Percentiles rank a stretch among this genome's conserved stretches.
Conservation (phyloP, 78 protist species). For the Cyanophora paradoxa region DNA sequence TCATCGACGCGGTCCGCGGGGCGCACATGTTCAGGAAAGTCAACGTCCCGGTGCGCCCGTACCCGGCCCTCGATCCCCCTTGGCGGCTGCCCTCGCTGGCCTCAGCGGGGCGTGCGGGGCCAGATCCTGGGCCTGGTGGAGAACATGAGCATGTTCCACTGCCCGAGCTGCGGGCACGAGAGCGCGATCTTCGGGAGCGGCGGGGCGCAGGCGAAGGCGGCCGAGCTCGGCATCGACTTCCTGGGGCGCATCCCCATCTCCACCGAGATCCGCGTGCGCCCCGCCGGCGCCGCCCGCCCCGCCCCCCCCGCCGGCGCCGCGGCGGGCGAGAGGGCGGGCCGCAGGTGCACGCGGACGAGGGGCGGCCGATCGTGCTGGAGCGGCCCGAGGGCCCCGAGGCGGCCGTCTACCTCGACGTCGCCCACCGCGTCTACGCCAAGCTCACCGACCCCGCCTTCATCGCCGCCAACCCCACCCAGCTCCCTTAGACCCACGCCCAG, state of each 20-base stretch:
- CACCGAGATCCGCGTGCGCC: constrained; percentile 38
- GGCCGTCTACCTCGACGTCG: background rate
- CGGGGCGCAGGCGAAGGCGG: constrained; percentile 52
- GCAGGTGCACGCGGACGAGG: too few relatives aligned
- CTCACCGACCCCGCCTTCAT: too few relatives aligned
- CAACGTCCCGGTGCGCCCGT: constrained; percentile 65
- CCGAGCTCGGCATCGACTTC: constrained; percentile 40
- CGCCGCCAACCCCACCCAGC: too few relatives aligned
- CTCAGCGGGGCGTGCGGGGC: too few relatives aligned
- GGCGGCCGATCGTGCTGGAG: constrained; percentile 62
- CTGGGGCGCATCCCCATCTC: constrained; percentile 77
- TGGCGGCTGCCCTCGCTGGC: too few relatives aligned
- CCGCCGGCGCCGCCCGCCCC: too few relatives aligned
- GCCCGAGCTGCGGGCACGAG: constrained; percentile 61
- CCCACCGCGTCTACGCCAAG: background rate
- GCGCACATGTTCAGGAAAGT: constrained; percentile 80
- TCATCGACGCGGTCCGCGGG: constrained; percentile 61
- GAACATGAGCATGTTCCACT: constrained; percentile 74
- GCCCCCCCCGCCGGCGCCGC: too few relatives aligned
- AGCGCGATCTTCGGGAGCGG: constrained; percentile 68
- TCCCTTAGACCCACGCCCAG: too few relatives aligned
- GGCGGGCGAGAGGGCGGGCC: too few relatives aligned
- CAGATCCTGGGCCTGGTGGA: constrained; percentile 82
- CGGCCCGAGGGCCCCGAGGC: constrained; percentile 43
- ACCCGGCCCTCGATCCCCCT: background rate